Percentiles rank a stretch among this genome's conserved stretches.
These are phyloP conservation scores for Cephaloascus albidus DNA, from an alignment of 805 yeast species.

Conservation along the genomic window DNA sequence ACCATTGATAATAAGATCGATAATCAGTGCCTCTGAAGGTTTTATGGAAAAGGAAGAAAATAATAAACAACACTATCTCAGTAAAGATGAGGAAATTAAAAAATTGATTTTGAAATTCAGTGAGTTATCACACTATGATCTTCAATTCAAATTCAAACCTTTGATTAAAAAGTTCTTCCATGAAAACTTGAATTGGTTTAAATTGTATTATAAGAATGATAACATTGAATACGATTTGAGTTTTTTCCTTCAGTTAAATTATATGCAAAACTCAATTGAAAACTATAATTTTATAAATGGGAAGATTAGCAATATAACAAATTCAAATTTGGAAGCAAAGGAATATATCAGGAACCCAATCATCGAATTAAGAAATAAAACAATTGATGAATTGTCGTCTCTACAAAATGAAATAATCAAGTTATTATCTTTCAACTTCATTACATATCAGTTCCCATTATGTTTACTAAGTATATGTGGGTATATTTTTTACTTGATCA, in stretches of 20 bases:
- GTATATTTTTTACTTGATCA: neutral
- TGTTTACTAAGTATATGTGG: neutral
- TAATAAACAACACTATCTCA: neutral
- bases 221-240: neutral
- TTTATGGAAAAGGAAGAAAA: neutral
- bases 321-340: neutral
- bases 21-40: neutral
- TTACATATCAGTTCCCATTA: neutral
- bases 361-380: neutral
- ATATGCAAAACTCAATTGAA: neutral
- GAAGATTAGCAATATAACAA: neutral
- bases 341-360: neutral
- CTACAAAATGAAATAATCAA: neutral
- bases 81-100: neutral
- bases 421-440: neutral
- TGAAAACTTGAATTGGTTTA: neutral
- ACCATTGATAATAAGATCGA: neutral
- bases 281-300: neutral
- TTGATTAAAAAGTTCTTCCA: neutral
- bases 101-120: neutral
- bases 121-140: neutral
- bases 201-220: conserved; percentile 1
- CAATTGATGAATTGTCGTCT: neutral
- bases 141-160: conserved; percentile 1
- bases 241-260: neutral